Evolutionary conservation across 192 early-diverging fungal species (phyloP).

Genomic region (Diversispora epigaea): DNA sequence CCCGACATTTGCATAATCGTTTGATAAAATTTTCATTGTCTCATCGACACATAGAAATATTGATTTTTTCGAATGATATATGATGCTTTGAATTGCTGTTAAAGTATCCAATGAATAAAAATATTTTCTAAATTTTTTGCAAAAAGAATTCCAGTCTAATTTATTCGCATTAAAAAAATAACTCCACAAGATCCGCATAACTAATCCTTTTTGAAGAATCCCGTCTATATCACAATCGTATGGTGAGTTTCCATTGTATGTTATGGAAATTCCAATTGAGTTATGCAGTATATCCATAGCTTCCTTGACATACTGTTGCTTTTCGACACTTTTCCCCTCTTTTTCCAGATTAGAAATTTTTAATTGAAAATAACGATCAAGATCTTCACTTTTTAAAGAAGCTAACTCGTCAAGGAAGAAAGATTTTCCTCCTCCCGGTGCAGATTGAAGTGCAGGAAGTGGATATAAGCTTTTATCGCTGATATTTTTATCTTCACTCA

Average conservation of each 20-base stretch:
- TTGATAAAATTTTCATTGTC: background rate
- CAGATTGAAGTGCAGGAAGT: background rate
- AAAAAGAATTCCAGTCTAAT: background rate
- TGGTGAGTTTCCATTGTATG: background rate
- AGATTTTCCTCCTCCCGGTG: conserved; percentile 17
- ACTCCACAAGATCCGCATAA: conserved; percentile 12
- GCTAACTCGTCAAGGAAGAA: conserved; percentile 19
- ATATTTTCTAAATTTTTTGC: background rate
- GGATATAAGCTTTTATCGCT: conserved; percentile 3
- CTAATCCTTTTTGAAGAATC: background rate
- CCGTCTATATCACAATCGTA: background rate
- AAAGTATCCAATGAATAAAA: background rate
- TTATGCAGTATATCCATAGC: background rate
- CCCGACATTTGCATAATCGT: background rate
- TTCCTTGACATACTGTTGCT: background rate
- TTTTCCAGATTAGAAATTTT: background rate
- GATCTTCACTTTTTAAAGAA: conserved; percentile 4
- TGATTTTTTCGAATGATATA: conserved; percentile 14
- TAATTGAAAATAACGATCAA: conserved; percentile 2
- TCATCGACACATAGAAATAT: conserved; percentile 22
- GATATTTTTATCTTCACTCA: background rate
- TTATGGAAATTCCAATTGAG: conserved; percentile 1
- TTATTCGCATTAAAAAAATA: conserved; percentile 6
- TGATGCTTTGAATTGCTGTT: conserved; percentile 4
- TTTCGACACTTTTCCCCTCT: background rate